Base-by-base conservation (phyloP, 2,329 filamentous ascomycete species). In the Colletotrichum sojae region DNA sequence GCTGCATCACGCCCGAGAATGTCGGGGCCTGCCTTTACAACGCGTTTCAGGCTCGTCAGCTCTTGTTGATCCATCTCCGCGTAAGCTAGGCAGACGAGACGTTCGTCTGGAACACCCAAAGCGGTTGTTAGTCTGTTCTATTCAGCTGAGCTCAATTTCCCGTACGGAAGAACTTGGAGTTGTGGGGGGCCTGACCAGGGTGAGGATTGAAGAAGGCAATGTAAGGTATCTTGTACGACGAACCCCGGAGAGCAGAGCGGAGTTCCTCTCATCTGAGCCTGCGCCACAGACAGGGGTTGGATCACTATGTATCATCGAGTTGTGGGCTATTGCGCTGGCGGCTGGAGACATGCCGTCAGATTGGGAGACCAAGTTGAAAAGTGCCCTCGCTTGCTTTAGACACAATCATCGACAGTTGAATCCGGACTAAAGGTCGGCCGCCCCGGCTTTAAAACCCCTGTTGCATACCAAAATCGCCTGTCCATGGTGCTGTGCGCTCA, bases 381-480 rank as follows among this genome's bases (percentile, higher is more conserved):
- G 39, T 36, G 27, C 5, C 45, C 54, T 53, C 13, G 22, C 39
- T 27, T 22, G 18, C 27, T 25, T 36, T 36, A 22, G 46, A 56
- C n/a, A 45, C 27, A 25, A 36, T 25, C 12, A 39, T 63, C 45
- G 52, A 25, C 2, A 20, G 40, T 22, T 20, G 18, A 58, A 27
- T 54, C 25, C 31, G 61, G 62, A 48, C 22, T 31, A 51, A 65
- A 59, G 20, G 45, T 67, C 67, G 62, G 67, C 36, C 43, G 55
- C 67, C 51, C 67, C 56, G 67, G 55, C 9, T 46, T 52, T 45
- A 55, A n/a, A 15, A 20, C 56, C 66, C 67, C 67, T 69, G 55
- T 48, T 52, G 67, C 67, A 69, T 49, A 31, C 12, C 20, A 39
- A 3, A 18, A 5, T 13, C 45, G 49, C 39, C 25, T 46, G 10